These are phyloP conservation scores for Pseudisothecium myosuroides DNA, from an alignment of 225 moss, liverwort and hornwort species.

Conservation along the genomic window DNA sequence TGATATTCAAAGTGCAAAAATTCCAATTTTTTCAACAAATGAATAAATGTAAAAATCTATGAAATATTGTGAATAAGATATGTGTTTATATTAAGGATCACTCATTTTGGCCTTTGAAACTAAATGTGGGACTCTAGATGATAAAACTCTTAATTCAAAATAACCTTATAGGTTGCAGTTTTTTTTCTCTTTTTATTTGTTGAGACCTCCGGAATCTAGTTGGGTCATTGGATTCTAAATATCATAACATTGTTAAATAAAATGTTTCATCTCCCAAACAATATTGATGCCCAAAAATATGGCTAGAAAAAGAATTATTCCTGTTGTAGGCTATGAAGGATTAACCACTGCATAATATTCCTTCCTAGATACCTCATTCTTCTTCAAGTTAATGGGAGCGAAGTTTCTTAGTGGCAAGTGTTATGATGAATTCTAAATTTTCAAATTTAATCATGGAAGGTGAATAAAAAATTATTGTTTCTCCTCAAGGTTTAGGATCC, in stretches of 20 bases:
- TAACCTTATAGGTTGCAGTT: background rate
- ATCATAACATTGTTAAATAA: background rate
- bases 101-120: background rate
- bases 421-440: background rate
- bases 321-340: background rate
- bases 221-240: background rate
- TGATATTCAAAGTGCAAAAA: background rate
- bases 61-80: too few species aligned
- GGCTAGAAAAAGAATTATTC: background rate
- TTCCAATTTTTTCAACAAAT: background rate
- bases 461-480: background rate
- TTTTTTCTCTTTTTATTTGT: background rate
- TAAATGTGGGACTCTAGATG: background rate
- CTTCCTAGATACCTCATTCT: background rate
- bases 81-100: too few species aligned
- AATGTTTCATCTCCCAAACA: too few species aligned
- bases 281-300: background rate
- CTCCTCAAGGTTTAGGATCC: accelerated
- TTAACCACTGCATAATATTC: background rate
- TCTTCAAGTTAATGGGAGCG: background rate
- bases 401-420: background rate
- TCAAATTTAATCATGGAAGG: background rate
- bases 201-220: background rate
- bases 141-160: background rate
- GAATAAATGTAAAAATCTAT: background rate